phyloP scores from a whole-genome alignment of 768 basidiomycete genomes.

The Daedaleopsis nitida region DNA sequence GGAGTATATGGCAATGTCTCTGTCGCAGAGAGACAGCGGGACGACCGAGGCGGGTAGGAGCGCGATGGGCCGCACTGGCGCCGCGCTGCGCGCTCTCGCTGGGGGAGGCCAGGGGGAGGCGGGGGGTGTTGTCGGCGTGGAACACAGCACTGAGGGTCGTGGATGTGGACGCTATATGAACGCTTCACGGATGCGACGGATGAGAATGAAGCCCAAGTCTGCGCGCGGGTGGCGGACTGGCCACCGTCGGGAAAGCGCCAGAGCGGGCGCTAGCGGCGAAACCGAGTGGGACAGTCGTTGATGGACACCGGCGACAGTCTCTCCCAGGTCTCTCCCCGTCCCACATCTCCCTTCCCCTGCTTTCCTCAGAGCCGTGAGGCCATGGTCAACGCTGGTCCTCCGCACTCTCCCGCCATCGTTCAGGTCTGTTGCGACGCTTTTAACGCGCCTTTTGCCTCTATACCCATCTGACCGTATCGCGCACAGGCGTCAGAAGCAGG shows the following conservation, averaged over 20 bases:
- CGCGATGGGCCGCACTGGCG: too few relatives aligned
- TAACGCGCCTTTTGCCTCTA: neutral
- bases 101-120: too few relatives aligned
- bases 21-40: too few relatives aligned
- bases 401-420: conserved; percentile 7
- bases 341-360: neutral
- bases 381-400: conserved; percentile 14
- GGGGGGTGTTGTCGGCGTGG: neutral
- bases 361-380: conserved; percentile 14
- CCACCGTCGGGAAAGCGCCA: neutral
- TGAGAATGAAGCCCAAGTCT: neutral
- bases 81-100: too few relatives aligned
- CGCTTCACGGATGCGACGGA: neutral
- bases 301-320: conserved; percentile 4
- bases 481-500: conserved; percentile 19
- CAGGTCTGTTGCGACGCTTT: conserved; percentile 2
- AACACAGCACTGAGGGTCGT: neutral
- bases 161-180: neutral
- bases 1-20: too few relatives aligned
- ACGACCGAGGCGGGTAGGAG: too few relatives aligned
- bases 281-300: neutral
- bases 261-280: neutral
- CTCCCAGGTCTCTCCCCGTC: neutral
- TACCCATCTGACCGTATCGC: neutral
- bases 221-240: neutral